Percentiles rank a stretch among this genome's conserved stretches.
phyloP scores from a whole-genome alignment of 495 filamentous ascomycete genomes.

The Aspergillus kassunensis region DNA sequence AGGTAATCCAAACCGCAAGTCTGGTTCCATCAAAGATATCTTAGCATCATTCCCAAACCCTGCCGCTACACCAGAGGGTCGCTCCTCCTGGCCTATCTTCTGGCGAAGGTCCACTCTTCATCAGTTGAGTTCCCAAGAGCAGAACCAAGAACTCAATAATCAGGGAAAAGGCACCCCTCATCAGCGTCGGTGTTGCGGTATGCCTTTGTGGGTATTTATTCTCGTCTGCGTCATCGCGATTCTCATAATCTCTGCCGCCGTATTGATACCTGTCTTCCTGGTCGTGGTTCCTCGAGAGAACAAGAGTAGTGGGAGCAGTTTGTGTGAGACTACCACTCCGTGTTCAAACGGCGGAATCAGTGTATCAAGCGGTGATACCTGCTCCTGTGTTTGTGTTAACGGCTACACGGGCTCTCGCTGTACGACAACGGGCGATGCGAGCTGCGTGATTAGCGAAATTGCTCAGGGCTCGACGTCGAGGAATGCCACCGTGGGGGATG shows the following conservation, averaged over 20 bases:
- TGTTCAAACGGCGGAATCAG: constrained; percentile 83
- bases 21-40: constrained; percentile 79
- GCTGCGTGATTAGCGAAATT: constrained; percentile 68
- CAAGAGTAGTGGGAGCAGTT: constrained; percentile 1
- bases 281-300: constrained; percentile 65
- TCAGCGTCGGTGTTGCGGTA: constrained; percentile 63
- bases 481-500: constrained; percentile 76
- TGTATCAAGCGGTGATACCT: constrained; percentile 58
- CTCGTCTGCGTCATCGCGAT: constrained; percentile 63
- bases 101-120: constrained; percentile 35
- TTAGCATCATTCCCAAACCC: constrained; percentile 89
- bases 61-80: constrained; percentile 52
- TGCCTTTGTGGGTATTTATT: constrained; percentile 77
- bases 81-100: constrained; percentile 40
- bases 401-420: constrained; percentile 82
- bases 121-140: constrained; percentile 30
- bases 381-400: constrained; percentile 82
- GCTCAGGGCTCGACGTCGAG: constrained; percentile 41
- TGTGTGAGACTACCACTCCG: constrained; percentile 49
- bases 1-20: constrained; percentile 36
- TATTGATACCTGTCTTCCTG: constrained; percentile 82
- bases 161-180: constrained; percentile 15
- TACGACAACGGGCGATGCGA: constrained; percentile 52
- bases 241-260: constrained; percentile 75
- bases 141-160: constrained; percentile 18